Percentiles rank a stretch among this genome's conserved stretches.
phyloP scores from a whole-genome alignment of 1,284 basidiomycete species.

The Cystobasidium pallidum region DNA sequence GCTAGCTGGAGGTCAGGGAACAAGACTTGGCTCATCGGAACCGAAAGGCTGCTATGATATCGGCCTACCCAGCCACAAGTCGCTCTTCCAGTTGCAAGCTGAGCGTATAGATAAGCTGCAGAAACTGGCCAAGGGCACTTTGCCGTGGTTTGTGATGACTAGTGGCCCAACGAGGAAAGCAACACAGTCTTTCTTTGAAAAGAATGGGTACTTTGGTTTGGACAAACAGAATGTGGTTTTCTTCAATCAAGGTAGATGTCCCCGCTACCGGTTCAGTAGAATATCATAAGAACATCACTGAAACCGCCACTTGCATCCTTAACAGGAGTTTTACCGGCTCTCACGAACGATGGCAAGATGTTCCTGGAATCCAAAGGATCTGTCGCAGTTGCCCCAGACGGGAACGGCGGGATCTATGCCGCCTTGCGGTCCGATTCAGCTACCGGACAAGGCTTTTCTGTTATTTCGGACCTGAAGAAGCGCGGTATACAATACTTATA shows the following conservation, averaged over 20 bases:
- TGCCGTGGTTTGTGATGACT: slow-evolving; percentile 99
- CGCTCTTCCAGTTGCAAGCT: slow-evolving; percentile 95
- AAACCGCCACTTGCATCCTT: neutral
- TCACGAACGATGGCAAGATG: slow-evolving; percentile 92
- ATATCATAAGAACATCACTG: no score
- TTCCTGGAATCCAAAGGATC: slow-evolving; percentile 76
- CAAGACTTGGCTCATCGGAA: slow-evolving; percentile 83
- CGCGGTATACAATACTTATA: slow-evolving; percentile 88
- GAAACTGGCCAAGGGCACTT: slow-evolving; percentile 69
- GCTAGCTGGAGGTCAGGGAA: slow-evolving; percentile 98
- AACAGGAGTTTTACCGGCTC: slow-evolving; percentile 90
- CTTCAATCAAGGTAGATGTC: slow-evolving; percentile 85
- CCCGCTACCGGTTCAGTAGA: no score
- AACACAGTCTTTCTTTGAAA: slow-evolving; percentile 83
- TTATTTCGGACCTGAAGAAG: slow-evolving; percentile 77
- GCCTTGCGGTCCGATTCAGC: slow-evolving; percentile 23
- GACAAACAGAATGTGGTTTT: slow-evolving; percentile 78
- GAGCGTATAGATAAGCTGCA: slow-evolving; percentile 87
- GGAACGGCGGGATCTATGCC: slow-evolving; percentile 83
- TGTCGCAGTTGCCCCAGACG: slow-evolving; percentile 92
- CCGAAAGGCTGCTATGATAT: slow-evolving; percentile 99
- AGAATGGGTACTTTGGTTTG: slow-evolving; percentile 83
- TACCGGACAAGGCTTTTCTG: slow-evolving; percentile 56
- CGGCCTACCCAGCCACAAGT: slow-evolving; percentile 86
- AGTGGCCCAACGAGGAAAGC: slow-evolving; percentile 88